phyloP scores from a whole-genome alignment of 441 rosid genomes.

The Jatropha podagrica region DNA sequence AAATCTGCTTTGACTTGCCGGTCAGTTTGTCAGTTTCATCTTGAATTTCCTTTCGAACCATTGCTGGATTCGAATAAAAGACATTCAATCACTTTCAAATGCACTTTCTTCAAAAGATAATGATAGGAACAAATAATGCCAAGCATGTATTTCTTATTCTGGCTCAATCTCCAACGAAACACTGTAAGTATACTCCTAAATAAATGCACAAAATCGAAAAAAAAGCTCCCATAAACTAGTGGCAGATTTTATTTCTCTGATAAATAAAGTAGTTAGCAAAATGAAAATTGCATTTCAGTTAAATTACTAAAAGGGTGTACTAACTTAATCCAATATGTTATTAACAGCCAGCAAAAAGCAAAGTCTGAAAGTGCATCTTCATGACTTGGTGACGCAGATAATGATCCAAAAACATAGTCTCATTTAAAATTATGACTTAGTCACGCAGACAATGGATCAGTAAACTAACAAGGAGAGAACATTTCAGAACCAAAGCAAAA shows the following conservation, averaged over 20 bases:
- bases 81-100: not conserved
- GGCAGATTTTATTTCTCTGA: not conserved
- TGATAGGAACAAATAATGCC: not conserved
- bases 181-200: not conserved
- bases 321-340: not conserved
- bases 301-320: not conserved
- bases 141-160: not conserved
- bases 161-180: not conserved
- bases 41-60: conserved; percentile 75
- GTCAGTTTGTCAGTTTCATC: conserved; percentile 86
- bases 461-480: not conserved
- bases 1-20: conserved; percentile 74
- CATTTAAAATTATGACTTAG: not conserved
- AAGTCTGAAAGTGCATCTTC: not conserved
- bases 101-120: not conserved
- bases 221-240: not conserved
- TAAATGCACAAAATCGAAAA: not conserved
- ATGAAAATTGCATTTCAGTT: not conserved
- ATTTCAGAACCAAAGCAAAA: not conserved
- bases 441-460: not conserved
- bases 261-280: not conserved
- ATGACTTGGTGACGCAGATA: not conserved
- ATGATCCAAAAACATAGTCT: not conserved
- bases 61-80: conserved; percentile 42
- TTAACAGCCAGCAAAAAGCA: not conserved